Conservation (phyloP, 2,329 filamentous ascomycete genomes). For the Epichloe typhina region DNA sequence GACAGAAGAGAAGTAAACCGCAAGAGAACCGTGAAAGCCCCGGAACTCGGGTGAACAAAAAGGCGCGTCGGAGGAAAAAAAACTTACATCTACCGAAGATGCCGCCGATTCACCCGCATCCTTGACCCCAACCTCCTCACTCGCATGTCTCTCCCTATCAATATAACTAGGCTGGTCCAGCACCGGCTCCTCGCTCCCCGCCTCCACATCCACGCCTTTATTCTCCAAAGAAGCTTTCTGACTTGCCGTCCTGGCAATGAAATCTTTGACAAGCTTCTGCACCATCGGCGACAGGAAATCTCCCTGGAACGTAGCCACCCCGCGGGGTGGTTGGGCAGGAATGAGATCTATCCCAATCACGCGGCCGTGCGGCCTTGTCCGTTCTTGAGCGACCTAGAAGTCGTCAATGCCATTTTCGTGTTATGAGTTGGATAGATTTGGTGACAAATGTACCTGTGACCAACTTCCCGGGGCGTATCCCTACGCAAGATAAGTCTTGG, state of each 20-base stretch:
- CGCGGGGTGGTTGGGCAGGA: slow-evolving; percentile 77
- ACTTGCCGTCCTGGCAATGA: slow-evolving; percentile 47
- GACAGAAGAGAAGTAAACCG: neutral
- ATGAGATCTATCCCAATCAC: slow-evolving; percentile 91
- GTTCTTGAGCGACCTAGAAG: slow-evolving; percentile 62
- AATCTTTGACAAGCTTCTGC: slow-evolving; percentile 63
- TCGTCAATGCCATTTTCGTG: neutral
- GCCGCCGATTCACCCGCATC: slow-evolving; percentile 12
- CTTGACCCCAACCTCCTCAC: slow-evolving; percentile 13
- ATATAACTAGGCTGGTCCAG: slow-evolving; percentile 46
- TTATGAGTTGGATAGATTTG: neutral
- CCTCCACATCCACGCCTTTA: slow-evolving; percentile 4
- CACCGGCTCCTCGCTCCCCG: slow-evolving; percentile 11
- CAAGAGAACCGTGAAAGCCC: no score
- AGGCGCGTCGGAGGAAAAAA: slow-evolving; percentile 4
- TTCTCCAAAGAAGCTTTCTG: slow-evolving; percentile 6
- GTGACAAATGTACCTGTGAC: slow-evolving; percentile 41
- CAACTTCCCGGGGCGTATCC: slow-evolving; percentile 67
- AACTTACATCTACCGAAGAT: slow-evolving; percentile 50
- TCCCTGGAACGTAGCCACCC: slow-evolving; percentile 90
- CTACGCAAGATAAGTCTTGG: slow-evolving; percentile 21
- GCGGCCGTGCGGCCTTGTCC: slow-evolving; percentile 61
- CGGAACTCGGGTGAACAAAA: no score
- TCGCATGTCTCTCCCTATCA: slow-evolving; percentile 43
- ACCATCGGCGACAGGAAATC: slow-evolving; percentile 71